Base-by-base conservation (phyloP, 2,329 filamentous ascomycete species). In the Periconia sp. region DNA sequence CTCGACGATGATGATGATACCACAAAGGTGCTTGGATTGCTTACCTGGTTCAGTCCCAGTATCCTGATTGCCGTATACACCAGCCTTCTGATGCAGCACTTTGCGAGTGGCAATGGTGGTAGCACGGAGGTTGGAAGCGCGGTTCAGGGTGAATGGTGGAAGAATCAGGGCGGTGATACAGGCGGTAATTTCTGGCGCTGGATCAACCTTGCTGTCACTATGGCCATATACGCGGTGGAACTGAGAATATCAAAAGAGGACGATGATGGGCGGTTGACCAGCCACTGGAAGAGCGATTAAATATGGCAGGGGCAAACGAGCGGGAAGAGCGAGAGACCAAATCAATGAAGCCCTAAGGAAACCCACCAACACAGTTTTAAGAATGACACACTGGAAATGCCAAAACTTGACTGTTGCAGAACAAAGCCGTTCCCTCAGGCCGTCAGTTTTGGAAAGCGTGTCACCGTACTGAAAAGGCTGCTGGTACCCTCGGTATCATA, bases 1-100 rank as follows among this genome's bases (percentile, higher is more conserved):
- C 82, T 96, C 41, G 92, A 96, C 54, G 93, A 97, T 58, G 85
- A 85, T 13, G 92, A 96, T 64, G 87, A 87, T 8, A 91, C 92
- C 19, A 90, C 87, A 62, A 88, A 87, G 62, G 79, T 96, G 6
- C 78, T 97, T 15, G 90, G 89, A 1, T 85, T 97, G 59, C 79
- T 97, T 41, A 94, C 89, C 63, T 97, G 92, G 85, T 97, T 97
- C 76, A 94, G 91, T 17, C 93, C 94, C 0, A 95, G 90, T 20
- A 95, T 97, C 52, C 81, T 99, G 50, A 93, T 99, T 56, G 90
- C 94, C 3, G 92, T 97, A 30, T 99, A 99, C 74, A 99, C 94
- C 2, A 97, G 92, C 74, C 77, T 99, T 47, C 78, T 99, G 33
- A 88, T 97, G 79, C 94, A 97, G 73, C 94, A 99, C 74, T 97